A percentile compares a stretch with the other conserved stretches of the same genome.
Evolutionary conservation across 257 asterid species (phyloP).

Genomic region (Oldenlandia corymbosa): DNA sequence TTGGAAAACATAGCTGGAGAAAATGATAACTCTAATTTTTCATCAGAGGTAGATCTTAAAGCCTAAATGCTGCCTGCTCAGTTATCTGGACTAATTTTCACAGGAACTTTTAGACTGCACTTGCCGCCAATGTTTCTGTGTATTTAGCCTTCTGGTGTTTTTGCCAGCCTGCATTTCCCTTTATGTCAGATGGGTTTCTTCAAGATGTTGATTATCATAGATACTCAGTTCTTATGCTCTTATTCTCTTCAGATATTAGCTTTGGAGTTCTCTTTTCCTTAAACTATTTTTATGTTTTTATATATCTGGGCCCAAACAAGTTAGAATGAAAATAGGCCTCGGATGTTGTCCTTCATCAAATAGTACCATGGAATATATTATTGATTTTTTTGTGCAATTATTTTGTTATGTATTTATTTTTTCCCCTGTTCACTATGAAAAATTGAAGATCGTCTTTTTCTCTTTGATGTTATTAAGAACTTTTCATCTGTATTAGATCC

Average conservation of each 20-base stretch:
- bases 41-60: conserved; percentile 59
- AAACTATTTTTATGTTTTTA: neutral
- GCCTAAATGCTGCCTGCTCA: neutral
- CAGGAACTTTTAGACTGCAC: neutral
- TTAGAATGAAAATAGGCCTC: neutral
- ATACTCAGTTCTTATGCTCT: neutral
- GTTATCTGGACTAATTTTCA: neutral
- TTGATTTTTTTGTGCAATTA: neutral
- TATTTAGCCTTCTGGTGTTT: neutral
- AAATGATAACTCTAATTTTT: conserved; percentile 36
- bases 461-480: neutral
- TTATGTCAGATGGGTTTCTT: neutral
- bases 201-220: neutral
- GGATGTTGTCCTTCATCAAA: neutral
- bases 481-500: conserved; percentile 51
- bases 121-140: no score
- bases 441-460: neutral
- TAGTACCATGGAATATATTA: neutral
- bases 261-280: neutral
- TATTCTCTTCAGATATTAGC: neutral
- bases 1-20: conserved; percentile 56
- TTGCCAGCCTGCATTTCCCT: neutral
- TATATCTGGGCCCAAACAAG: no score
- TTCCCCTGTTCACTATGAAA: neutral
- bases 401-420: neutral